Evolutionary conservation across 1,284 basidiomycete species (phyloP), one percentile per base, ranked within the genome.

Genomic region (Golubevia sp.): DNA sequence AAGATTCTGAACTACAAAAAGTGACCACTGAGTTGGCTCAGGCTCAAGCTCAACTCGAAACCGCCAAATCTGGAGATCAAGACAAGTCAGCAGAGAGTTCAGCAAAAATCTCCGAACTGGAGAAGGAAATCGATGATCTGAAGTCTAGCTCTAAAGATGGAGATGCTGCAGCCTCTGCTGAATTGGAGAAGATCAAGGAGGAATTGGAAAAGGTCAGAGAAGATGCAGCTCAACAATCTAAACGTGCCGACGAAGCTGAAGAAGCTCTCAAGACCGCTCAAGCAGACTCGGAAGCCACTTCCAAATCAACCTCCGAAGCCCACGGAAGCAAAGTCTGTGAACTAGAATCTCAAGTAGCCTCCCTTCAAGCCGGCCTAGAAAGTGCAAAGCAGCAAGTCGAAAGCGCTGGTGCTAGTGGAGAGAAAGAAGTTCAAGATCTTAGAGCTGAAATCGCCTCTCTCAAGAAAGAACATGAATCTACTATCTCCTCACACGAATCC

Each of bases 1-100:
- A 73, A 56, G 71, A 73, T 34, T 65, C 63, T 27, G 68, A 70
- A 59, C 67, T 74, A 21, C 70, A 71, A 55, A 62, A 64, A 59
- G 70, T 69, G 56, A 71, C 67, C 3, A 62, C 68, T 48, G 67
- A 64, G 21, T 63, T 74, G n/a, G 64, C 64, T 20, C 68, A 64
- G 2, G 71, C 68, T 53, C 71, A 73, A 18, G 73, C 60, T 2
- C 61, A 58, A 26, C 55, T 69, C 15, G 50, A 18, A 26, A 38
- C 56, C 2, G 13, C 58, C 0, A 59, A 65, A 24, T 63, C 38
- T 44, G 38, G 38, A 44, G 38, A 44, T 44, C 18, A 8, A 6
- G 38, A 44, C 13, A 44, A 44, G 6, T 44, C 38, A 6, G 18
- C 11, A 44, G 38, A 8, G 18, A 15, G 18, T 44, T 8, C 11